Conservation (phyloP, 257 asterid genomes). For the Petunia axillaris region DNA sequence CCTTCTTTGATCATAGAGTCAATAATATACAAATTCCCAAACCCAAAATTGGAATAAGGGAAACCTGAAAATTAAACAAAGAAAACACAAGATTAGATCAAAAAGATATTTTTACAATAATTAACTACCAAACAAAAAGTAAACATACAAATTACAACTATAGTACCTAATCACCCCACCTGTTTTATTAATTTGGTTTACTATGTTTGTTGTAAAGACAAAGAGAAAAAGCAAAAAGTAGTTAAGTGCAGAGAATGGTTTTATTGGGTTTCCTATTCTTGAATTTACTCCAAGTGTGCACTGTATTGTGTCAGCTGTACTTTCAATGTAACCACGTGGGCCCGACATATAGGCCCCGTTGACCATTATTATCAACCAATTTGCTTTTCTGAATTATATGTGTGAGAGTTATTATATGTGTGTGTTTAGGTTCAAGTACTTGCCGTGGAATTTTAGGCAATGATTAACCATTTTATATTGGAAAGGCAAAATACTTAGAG, state of each 20-base stretch:
- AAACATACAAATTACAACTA: background rate
- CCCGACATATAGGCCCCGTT: constrained; percentile 3
- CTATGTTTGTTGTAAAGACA: constrained; percentile 28
- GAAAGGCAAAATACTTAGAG: too few species aligned
- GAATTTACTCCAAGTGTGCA: background rate
- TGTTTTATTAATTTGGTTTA: constrained; percentile 12
- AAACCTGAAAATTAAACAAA: constrained; percentile 27
- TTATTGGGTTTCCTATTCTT: constrained; percentile 21
- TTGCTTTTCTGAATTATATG: background rate
- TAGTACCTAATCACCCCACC: constrained; percentile 18
- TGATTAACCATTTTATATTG: too few species aligned
- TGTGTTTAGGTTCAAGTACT: too few species aligned
- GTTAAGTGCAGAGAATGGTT: background rate
- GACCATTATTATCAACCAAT: background rate
- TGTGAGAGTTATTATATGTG: too few species aligned
- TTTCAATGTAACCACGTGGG: background rate
- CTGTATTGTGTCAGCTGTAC: constrained; percentile 8
- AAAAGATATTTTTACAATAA: background rate
- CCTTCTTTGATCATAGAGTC: constrained; percentile 66
- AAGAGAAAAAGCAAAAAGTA: background rate
- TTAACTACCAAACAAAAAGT: constrained; percentile 12
- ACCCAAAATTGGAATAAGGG: constrained; percentile 9
- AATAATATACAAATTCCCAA: constrained; percentile 27
- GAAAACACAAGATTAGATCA: constrained; percentile 15
- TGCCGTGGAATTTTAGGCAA: too few species aligned